Base-by-base conservation (phyloP, 768 basidiomycete species). In the Tylopilus sp. region DNA sequence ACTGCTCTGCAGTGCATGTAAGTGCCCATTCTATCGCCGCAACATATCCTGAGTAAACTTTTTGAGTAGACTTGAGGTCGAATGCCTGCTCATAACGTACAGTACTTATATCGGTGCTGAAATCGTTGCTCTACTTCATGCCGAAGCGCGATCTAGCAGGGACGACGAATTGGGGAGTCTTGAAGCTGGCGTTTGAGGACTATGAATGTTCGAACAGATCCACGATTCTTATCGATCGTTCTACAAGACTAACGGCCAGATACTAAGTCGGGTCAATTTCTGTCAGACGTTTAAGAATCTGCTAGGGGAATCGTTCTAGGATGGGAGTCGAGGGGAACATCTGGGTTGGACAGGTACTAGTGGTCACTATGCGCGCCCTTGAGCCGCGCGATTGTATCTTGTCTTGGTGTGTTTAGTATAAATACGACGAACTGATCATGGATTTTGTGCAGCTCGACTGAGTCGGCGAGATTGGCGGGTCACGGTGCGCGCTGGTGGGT, bases 131-230 rank as follows among this genome's bases (percentile, higher is more conserved):
- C 21, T 38, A 52, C 22, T 41, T 52, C 16, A 55, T 45, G 10
- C 22, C 52, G 6, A 47, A 46, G 12, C 54, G 50, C 14, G 31
- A 55, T 51, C 17, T 55, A 26, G 50, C 50, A n/a, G 54, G 50
- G 1, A 52, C 24, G 21, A 30, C 50, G 3, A 36, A 55, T 9
- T 55, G 50, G 54, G 54, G 37, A 9, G 45, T 47, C 16, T 19
- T 55, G 4, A 52, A 43, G 26, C 40, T 47, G 40, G 50, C 40
- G 7, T 55, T 55, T 19, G 54, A 55, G 28, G 28, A 34, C 12
- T 52, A 51, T 34, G 38, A 46, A 9, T 21, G 28, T 28, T 55
- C 45, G 21, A 41, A 41, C 19, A 41, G 17, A 31, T 45, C 3
- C 54, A 55, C 29, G 30, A 16, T 3, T 33, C 14, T 8, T 55